Evolutionary conservation across 345 rosid genomes (phyloP), one percentile per base, ranked within the genome.

Genomic region (Rubroshorea leprosula): DNA sequence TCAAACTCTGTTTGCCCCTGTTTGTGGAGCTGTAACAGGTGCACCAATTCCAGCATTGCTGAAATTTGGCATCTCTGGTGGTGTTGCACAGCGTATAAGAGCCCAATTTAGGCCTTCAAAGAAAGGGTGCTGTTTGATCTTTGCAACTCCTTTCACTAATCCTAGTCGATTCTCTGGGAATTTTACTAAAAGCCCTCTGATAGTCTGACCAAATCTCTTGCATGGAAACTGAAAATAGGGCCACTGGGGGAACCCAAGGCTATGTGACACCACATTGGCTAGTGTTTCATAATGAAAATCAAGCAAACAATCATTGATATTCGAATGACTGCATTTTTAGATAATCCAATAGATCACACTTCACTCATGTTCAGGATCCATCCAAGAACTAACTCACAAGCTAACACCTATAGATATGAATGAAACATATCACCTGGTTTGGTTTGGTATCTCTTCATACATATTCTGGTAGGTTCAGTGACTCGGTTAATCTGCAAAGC

Each of bases 61-160:
- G 31, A 51, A 38, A 58, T 51, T 70, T 0, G 86, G 90, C 68
- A 80, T 62, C 79, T 83, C 90, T 0, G 95, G 95, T 17, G 95
- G 95, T 11, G 72, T 66, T 6, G 84, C 69, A 23, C 95, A 86
- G 5, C 95, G 79, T 49, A 86, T 78, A 27, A 83, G 76, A 55
- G 95, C 90, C 95, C 95, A 86, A 39, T 86, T 86, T 18, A 86
- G 78, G 71, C 95, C 90, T 46, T 81, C 84, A 4, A 86, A 86
- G 73, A 86, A 86, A 19, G 84, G 68, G 44, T 86, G 90, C 18
- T 78, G 90, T 63, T 78, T 86, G 68, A 86, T 86, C 75, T 86
- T 88, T 0, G 86, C 83, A 38, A 90, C 95, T 54, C 95, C 95
- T 63, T 76, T 86, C 0, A 60, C 68, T 0, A 83, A 80, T 38